A percentile compares a stretch with the other conserved stretches of the same genome.
Evolutionary conservation across 371 early-diverging fungal genomes (phyloP).

Genomic region (Synchytrium microbalum): DNA sequence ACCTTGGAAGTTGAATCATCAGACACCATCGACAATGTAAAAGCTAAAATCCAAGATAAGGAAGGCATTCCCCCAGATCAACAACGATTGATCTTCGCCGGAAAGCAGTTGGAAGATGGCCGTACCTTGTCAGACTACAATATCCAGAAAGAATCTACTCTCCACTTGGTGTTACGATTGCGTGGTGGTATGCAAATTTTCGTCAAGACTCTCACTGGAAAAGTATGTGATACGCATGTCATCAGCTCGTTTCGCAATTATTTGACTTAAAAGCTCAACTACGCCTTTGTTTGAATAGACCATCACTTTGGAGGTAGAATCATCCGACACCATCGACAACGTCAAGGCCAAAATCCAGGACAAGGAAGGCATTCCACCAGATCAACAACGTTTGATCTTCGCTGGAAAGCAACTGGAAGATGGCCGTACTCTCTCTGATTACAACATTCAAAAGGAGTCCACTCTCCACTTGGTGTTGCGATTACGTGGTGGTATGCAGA

Average conservation of each 20-base stretch:
- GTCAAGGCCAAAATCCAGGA: too few relatives aligned
- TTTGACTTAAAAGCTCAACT: conserved; percentile 46
- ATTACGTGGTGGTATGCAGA: too few relatives aligned
- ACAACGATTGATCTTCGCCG: conserved; percentile 99
- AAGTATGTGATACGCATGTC: too few relatives aligned
- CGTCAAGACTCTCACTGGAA: too few relatives aligned
- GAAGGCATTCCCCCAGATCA: conserved; percentile 99
- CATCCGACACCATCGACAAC: too few relatives aligned
- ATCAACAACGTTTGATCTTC: too few relatives aligned
- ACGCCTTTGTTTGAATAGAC: conserved; percentile 48
- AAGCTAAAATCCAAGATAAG: conserved; percentile 83
- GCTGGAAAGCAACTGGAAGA: too few relatives aligned
- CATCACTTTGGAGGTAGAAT: conserved; percentile 44
- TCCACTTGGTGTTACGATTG: conserved; percentile 71
- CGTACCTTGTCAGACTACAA: conserved; percentile 74
- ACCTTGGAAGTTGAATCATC: conserved; percentile 66
- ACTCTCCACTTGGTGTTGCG: conserved; percentile 3
- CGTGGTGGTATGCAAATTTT: conserved; percentile 63
- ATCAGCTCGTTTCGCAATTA: too few relatives aligned
- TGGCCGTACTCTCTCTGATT: too few relatives aligned
- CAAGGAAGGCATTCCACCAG: too few relatives aligned
- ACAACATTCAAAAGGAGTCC: too few relatives aligned
- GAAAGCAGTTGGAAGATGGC: conserved; percentile 99
- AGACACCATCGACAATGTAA: conserved; percentile 74
- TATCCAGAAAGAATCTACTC: conserved; percentile 84